These are phyloP conservation scores for Solanum appendiculatum DNA, from an alignment of 257 asterid genomes.

Conservation along the genomic window DNA sequence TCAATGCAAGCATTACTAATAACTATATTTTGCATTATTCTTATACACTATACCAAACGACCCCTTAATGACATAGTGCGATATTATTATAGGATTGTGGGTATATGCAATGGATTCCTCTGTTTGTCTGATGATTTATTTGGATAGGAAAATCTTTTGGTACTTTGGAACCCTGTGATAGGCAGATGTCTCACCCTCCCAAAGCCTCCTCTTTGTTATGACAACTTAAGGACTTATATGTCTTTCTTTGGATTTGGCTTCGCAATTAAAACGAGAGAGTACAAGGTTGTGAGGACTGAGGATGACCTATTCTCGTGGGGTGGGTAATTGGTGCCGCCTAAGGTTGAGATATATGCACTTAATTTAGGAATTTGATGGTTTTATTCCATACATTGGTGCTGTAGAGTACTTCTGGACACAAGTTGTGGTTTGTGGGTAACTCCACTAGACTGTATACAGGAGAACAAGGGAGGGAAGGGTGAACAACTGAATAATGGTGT, in stretches of 20 bases:
- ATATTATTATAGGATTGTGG: conserved; percentile 21
- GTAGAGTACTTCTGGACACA: conserved; percentile 9
- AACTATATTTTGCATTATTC: too few species aligned
- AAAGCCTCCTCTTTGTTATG: neutral
- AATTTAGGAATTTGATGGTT: neutral
- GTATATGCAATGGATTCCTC: conserved; percentile 27
- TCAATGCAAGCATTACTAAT: too few species aligned
- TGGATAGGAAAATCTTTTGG: neutral
- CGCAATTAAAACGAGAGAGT: neutral
- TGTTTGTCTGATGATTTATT: conserved; percentile 23
- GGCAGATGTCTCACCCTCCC: neutral
- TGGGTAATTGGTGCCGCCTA: neutral
- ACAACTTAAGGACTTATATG: neutral
- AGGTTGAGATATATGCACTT: neutral
- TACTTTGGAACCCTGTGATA: conserved; percentile 27
- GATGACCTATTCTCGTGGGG: neutral
- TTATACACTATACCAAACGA: too few species aligned
- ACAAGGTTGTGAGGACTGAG: neutral
- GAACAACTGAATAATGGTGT: conserved; percentile 5
- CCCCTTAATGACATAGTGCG: neutral
- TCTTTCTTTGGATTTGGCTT: neutral
- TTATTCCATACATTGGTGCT: neutral
- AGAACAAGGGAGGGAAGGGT: neutral
- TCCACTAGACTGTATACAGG: conserved; percentile 1
- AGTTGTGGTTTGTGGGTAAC: neutral